These are phyloP conservation scores for Plasmodium yoelii DNA, from an alignment of 169 alveolate species.

Conservation along the genomic window DNA sequence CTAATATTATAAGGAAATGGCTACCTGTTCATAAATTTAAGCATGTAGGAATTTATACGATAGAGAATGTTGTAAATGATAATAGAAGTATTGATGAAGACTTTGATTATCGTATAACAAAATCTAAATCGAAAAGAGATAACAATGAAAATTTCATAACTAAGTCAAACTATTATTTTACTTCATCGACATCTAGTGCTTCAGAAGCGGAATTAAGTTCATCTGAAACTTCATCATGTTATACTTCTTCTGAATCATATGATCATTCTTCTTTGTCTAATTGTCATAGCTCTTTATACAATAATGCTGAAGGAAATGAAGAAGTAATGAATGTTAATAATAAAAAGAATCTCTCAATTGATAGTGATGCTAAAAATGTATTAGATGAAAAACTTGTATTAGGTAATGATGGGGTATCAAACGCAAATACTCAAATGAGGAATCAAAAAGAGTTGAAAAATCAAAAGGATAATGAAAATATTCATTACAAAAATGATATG, in stretches of 20 bases:
- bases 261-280: neutral
- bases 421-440: no score
- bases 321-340: neutral
- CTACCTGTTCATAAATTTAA: conserved; percentile 64
- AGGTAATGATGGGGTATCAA: neutral
- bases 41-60: conserved; percentile 75
- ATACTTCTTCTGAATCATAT: neutral
- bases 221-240: neutral
- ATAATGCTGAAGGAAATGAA: neutral
- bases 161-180: conserved; percentile 37
- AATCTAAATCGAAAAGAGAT: neutral
- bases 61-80: conserved; percentile 35
- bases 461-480: no score
- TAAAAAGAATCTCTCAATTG: neutral
- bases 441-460: no score
- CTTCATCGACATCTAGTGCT: conserved; percentile 21
- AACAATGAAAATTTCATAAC: neutral
- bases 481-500: neutral
- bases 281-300: neutral
- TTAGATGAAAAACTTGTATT: neutral
- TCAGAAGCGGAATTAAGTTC: no score
- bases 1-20: conserved; percentile 74
- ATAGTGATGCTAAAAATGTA: neutral
- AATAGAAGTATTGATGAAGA: conserved; percentile 4
- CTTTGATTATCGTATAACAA: neutral